Evolutionary conservation across 2,329 filamentous ascomycete genomes (phyloP).

Genomic region (Lasiodiplodia sp.): DNA sequence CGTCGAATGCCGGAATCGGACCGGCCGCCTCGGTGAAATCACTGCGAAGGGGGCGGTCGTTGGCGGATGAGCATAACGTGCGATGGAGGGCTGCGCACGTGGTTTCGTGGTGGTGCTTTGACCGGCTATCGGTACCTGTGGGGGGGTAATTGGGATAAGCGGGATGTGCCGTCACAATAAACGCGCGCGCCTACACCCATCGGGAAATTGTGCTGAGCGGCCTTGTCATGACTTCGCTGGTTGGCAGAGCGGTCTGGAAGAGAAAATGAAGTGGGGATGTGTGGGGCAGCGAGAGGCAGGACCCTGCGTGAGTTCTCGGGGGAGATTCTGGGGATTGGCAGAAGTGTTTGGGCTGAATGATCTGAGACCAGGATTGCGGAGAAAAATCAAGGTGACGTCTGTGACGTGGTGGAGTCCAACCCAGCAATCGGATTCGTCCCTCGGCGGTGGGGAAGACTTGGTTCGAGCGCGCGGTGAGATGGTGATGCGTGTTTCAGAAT

Average conservation of each 20-base stretch:
- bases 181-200: slow-evolving; percentile 6
- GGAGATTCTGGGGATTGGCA: slow-evolving; percentile 3
- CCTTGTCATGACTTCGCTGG: slow-evolving; percentile 1
- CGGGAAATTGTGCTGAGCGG: neutral
- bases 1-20: neutral
- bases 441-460: slow-evolving; percentile 7
- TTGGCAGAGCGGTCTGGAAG: slow-evolving; percentile 2
- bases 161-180: neutral
- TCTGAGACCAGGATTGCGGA: slow-evolving; percentile 18
- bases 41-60: neutral
- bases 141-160: slow-evolving; percentile 12
- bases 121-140: neutral
- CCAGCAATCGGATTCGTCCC: slow-evolving; percentile 22
- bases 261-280: neutral
- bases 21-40: neutral
- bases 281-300: slow-evolving; percentile 1
- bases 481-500: slow-evolving; percentile 16
- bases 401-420: slow-evolving; percentile 19
- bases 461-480: slow-evolving; percentile 5
- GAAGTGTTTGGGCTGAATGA: neutral
- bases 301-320: slow-evolving; percentile 3
- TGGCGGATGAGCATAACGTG: neutral
- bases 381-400: neutral
- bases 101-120: neutral
- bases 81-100: neutral